Base-by-base conservation (phyloP, 2,329 filamentous ascomycete species). In the Calonectria ilicicola region DNA sequence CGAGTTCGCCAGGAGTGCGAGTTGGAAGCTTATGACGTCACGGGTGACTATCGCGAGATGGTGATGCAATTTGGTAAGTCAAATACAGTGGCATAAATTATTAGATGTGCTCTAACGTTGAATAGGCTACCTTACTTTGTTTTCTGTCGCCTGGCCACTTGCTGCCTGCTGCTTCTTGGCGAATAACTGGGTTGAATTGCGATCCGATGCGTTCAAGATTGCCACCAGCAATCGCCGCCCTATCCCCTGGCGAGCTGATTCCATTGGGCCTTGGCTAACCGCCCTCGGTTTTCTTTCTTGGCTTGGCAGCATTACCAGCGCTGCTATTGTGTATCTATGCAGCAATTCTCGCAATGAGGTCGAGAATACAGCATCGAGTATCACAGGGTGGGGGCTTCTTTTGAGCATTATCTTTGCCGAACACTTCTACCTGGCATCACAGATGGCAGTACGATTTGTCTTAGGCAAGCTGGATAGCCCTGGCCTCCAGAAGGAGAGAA, bases 131-230 rank as follows among this genome's bases (percentile, higher is more conserved):
- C 89, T 99, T 0, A 93, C 94, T 0, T 89, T 98, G 12, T 98
- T 98, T 83, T 97, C 95, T 0, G 94, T 97, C 2, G 92, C 98
- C 67, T 99, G 97, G 97, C 97, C 97, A 0, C 87, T 98, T n/a
- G 96, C 96, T 0, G 93, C 94, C 2, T 89, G 95, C 69, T 96
- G 94, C 1, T 98, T 98, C 86, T 86, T 98, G 15, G 87, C 97
- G 83, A 98, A 98, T 86, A 97, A 98, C 85, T 98, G 96, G 95
- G 87, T 99, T 70, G 97, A 98, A 82, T 90, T 98, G 46, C 94
- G 97, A 49, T 95, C 95, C 0, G 97, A 99, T 81, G 96, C 96
- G 2, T 90, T 98, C 85, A 99, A 99, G 84, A 98, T 98, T 79
- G 95, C 95, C 69, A 89, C 95, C 60, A 93, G 96, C 83, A 96